These are phyloP conservation scores for Sporothrix brasiliensis DNA, from an alignment of 2,329 filamentous ascomycete genomes.

Conservation along the genomic window DNA sequence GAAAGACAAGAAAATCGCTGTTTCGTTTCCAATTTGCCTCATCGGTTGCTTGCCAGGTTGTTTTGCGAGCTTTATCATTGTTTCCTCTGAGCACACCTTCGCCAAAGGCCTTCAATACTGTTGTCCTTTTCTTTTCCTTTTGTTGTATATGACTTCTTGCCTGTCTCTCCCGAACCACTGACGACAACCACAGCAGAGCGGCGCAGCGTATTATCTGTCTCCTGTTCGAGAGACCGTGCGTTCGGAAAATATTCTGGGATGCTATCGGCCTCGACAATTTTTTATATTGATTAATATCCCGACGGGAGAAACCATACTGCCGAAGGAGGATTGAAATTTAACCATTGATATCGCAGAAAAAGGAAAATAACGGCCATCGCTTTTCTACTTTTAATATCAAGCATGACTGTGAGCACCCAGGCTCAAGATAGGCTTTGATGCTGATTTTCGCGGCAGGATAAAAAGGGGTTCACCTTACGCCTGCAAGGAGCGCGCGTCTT, in stretches of 20 bases:
- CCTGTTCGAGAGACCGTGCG: slow-evolving; percentile 18
- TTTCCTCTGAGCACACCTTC: neutral
- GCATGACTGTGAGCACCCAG: neutral
- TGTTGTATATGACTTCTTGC: neutral
- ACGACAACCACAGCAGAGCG: neutral
- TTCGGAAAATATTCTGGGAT: neutral
- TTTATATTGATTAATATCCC: slow-evolving; percentile 18
- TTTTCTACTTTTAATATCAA: neutral
- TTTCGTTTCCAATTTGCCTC: slow-evolving; percentile 20
- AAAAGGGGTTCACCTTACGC: neutral
- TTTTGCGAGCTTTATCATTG: neutral
- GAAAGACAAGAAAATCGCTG: neutral
- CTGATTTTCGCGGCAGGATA: neutral
- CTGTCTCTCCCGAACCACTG: neutral
- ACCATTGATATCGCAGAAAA: slow-evolving; percentile 6
- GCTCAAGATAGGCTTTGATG: neutral
- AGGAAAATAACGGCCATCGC: neutral
- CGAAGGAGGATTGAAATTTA: slow-evolving; percentile 16
- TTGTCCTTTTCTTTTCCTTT: neutral
- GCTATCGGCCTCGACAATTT: neutral
- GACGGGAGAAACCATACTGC: slow-evolving; percentile 16
- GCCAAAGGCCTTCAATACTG: neutral
- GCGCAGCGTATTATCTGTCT: neutral
- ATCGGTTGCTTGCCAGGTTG: neutral
- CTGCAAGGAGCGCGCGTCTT: neutral